These are phyloP conservation scores for Diaporthe sp. DNA, from an alignment of 2,329 filamentous ascomycete species.

Conservation along the genomic window DNA sequence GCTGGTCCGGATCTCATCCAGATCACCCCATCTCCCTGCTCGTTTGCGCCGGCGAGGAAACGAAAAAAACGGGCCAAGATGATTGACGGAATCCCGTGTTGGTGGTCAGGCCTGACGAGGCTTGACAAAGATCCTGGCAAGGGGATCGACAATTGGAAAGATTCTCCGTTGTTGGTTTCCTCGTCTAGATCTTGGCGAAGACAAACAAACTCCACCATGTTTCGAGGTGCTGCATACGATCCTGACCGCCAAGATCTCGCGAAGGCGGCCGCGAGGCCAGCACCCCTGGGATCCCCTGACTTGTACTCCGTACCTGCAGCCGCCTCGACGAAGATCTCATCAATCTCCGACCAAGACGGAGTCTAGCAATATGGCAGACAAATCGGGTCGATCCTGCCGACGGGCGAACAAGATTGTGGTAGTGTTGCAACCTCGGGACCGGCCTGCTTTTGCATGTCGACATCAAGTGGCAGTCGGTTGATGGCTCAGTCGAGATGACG, in stretches of 20 bases:
- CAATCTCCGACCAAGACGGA: conserved; percentile 24
- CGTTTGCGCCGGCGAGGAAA: conserved; percentile 9
- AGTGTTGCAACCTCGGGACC: background rate
- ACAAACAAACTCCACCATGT: conserved; percentile 28
- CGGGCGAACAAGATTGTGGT: background rate
- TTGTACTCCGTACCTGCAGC: conserved; percentile 23
- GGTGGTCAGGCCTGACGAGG: background rate
- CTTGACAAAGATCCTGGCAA: conserved; percentile 14
- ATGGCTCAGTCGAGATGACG: conserved; percentile 6
- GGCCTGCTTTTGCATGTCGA: background rate
- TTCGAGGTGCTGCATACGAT: conserved; percentile 6
- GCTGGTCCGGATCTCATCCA: conserved; percentile 24
- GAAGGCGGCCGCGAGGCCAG: conserved; percentile 10
- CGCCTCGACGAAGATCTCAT: conserved; percentile 16
- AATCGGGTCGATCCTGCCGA: conserved; percentile 8
- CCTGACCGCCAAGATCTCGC: conserved; percentile 29
- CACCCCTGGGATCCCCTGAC: conserved; percentile 20
- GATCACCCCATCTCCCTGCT: conserved; percentile 12
- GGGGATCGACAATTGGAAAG: conserved; percentile 20
- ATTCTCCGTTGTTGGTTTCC: conserved; percentile 29
- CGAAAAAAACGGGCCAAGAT: conserved; percentile 6
- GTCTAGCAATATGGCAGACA: background rate
- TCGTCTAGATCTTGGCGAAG: conserved; percentile 33
- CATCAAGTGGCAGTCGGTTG: background rate
- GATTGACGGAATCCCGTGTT: conserved; percentile 25